Base-by-base conservation (phyloP, 2,329 filamentous ascomycete species). In the Cordyceps tenuipes region DNA sequence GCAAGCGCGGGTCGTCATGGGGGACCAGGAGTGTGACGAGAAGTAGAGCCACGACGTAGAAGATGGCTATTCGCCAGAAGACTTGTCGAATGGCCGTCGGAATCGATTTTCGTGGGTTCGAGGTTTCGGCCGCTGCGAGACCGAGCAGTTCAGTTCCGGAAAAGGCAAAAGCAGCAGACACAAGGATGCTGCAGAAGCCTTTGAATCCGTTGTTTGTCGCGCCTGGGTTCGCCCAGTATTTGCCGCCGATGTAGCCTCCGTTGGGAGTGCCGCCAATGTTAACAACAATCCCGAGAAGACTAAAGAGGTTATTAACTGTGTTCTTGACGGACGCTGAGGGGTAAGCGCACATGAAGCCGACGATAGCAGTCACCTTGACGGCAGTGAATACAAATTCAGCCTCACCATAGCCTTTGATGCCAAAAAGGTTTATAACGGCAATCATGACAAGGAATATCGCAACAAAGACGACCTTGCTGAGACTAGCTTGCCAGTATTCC, bases 11-110 rank as follows among this genome's bases (percentile, higher is more conserved):
- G 57, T 79, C 76, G 60, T 75, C 66, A 52, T 70, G 72, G 50
- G 70, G 67, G 59, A 77, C 67, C n/a, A 77, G 71, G 8, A 78
- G 71, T 56, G 76, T 75, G 63, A 77, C 71, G 55, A 76, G 76
- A 66, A 77, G 74, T 48, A 78, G 72, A 54, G 75, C 75, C 2
- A 78, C 65, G 62, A 78, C 69, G 65, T 78, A 78, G 66, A 78
- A 78, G 61, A 77, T 66, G 53, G 74, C 76, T 64, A 77, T 76
- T 69, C 75, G 75, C 75, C 75, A 77, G 67, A 77, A 78, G 31
- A 77, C 87, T 72, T 91, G 89, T 75, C 90, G 91, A 69, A 90
- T 83, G 10, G 89, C 89, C 29, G 83, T 86, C 1, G 89, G 89
- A 1, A 93, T 79, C 1, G 85, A 83, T 69, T 88, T 85, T 63